Base-by-base conservation (phyloP, 2,329 filamentous ascomycete genomes). In the Metarhizium guizhouense region DNA sequence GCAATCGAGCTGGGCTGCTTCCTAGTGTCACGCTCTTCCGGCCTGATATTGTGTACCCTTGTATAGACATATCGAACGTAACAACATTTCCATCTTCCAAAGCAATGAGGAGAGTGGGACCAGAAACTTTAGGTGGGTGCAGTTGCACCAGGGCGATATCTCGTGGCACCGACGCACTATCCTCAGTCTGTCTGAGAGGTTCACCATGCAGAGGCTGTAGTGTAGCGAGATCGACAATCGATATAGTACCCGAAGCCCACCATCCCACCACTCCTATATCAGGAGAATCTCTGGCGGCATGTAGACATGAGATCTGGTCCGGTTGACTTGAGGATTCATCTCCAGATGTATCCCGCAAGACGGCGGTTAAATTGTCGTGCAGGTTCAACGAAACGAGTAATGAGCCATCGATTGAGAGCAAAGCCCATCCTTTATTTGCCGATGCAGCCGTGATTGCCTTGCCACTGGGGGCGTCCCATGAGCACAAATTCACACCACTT, bases 21-120 rank as follows among this genome's bases (percentile, higher is more conserved):
- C 94, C 93, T 13, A 99, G 76, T 1, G 93, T 84, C 29, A 95
- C 86, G 63, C 85, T 91, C 67, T 92, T 96, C 59, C 86, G 84
- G 1, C 83, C 80, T 0, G 84, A 86, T 3, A 97, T 73, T 0
- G 81, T 74, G 57, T 81, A 82, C n/a, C 81, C 80, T 0, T 72
- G 63, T 0, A 75, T 70, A 36, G 88, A 81, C 40, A 96, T 79
- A 36, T 84, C 82, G 66, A 92, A 97, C 0, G 88, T 94, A 52
- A 95, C 80, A 1, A 99, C 88, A 58, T 88, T 90, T 4, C 94
- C 94, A 70, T 97, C 93, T 51, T 95, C 90, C 81, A 96, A 88
- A 13, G 93, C 88, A 36, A 96, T 81, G 58, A 99, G 88, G 0
- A 99, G 77, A 0, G 88, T 96, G 0, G 90, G 87, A 0, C 81